These are phyloP conservation scores for Escovopsis sp. DNA, from an alignment of 2,329 filamentous ascomycete species.

Conservation along the genomic window DNA sequence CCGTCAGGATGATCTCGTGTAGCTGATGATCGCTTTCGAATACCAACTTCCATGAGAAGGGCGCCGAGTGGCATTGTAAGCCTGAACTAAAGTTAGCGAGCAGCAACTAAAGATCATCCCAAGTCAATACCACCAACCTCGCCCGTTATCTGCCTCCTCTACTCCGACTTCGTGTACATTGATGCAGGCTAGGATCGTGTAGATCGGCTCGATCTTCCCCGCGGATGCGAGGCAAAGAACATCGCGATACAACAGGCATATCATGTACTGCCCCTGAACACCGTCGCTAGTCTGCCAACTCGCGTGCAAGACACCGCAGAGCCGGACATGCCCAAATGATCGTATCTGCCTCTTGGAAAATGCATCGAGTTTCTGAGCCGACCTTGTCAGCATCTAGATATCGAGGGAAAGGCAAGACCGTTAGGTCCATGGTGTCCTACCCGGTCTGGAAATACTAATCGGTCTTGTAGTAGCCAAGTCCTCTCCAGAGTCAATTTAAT, in stretches of 20 bases:
- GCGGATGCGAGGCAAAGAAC: conserved; percentile 63
- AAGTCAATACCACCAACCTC: conserved; percentile 36
- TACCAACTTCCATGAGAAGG: conserved; percentile 81
- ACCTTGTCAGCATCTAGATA: no score
- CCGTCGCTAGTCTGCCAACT: conserved; percentile 61
- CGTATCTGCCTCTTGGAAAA: conserved; percentile 53
- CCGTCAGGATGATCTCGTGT: conserved; percentile 76
- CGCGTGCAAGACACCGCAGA: conserved; percentile 73
- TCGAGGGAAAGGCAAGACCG: background rate
- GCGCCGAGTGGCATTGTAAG: conserved; percentile 71
- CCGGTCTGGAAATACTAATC: conserved; percentile 58
- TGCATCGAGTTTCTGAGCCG: conserved; percentile 31
- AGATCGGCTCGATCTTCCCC: conserved; percentile 48
- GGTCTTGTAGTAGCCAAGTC: conserved; percentile 74
- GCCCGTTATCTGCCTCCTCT: conserved; percentile 60
- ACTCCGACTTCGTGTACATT: conserved; percentile 49
- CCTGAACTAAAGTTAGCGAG: conserved; percentile 33
- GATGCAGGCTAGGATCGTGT: conserved; percentile 63
- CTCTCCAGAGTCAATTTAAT: conserved; percentile 60
- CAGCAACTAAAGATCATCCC: background rate
- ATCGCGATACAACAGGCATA: conserved; percentile 70
- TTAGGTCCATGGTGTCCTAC: conserved; percentile 29
- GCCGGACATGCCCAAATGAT: conserved; percentile 61
- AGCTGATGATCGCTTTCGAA: conserved; percentile 66
- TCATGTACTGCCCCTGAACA: conserved; percentile 66